Conservation (phyloP, 768 basidiomycete species). For the Phallus indusiatus region DNA sequence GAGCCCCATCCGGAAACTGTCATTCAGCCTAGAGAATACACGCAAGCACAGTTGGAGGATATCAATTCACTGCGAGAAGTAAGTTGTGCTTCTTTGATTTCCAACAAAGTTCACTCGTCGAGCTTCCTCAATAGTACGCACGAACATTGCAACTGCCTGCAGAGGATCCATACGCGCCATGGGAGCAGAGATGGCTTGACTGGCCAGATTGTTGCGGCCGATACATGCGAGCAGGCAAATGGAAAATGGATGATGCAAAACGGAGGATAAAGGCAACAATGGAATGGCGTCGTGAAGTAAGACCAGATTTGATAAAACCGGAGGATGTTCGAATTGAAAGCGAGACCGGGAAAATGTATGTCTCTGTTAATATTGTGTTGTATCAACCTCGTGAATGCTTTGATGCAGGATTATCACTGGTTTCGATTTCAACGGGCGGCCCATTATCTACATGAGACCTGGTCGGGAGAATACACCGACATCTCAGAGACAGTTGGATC, state of each 20-base stretch:
- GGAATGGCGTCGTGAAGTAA: slow-evolving; percentile 78
- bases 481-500: slow-evolving; percentile 67
- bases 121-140: slow-evolving; percentile 47
- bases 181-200: slow-evolving; percentile 72
- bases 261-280: slow-evolving; percentile 68
- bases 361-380: slow-evolving; percentile 3
- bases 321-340: slow-evolving; percentile 74
- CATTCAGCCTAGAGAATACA: slow-evolving; percentile 51
- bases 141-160: slow-evolving; percentile 51
- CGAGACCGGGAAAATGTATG: slow-evolving; percentile 83
- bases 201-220: slow-evolving; percentile 54
- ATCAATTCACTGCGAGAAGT: slow-evolving; percentile 58
- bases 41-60: slow-evolving; percentile 49
- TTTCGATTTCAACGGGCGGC: slow-evolving; percentile 80
- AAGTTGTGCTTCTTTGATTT: slow-evolving; percentile 12
- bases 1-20: slow-evolving; percentile 43
- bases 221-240: slow-evolving; percentile 81
- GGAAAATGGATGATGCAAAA: slow-evolving; percentile 70
- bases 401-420: slow-evolving; percentile 61
- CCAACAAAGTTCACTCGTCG: slow-evolving; percentile 2
- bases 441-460: slow-evolving; percentile 82
- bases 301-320: slow-evolving; percentile 76
- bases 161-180: slow-evolving; percentile 61
- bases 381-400: background rate
- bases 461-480: slow-evolving; percentile 78